These are phyloP conservation scores for Boletales sp. DNA, from an alignment of 768 basidiomycete genomes.

Conservation along the genomic window DNA sequence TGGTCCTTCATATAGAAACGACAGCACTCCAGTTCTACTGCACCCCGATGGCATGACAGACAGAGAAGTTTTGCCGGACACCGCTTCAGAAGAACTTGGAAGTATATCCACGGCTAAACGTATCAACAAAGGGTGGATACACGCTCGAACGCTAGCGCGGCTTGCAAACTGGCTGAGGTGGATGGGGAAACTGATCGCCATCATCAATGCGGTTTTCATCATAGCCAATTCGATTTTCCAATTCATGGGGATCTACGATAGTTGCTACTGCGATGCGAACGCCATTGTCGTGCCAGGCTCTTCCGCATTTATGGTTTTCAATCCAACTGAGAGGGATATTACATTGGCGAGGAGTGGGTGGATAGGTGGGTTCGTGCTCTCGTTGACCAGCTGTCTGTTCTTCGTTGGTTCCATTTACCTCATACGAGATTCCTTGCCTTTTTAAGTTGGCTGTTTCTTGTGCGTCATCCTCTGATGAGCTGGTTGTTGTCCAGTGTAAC, in stretches of 20 bases:
- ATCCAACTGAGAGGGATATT: slow-evolving; percentile 13
- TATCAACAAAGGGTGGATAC: no score
- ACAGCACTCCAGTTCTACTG: no score
- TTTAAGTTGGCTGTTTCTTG: no score
- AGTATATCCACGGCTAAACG: no score
- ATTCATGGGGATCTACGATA: slow-evolving; percentile 22
- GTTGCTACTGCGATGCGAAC: slow-evolving; percentile 31
- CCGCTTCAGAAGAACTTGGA: neutral
- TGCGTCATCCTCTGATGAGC: no score
- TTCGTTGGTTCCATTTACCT: slow-evolving; percentile 31
- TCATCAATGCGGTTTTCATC: slow-evolving; percentile 24
- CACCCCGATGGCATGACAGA: no score
- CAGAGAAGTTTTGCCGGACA: neutral
- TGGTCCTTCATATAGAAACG: no score
- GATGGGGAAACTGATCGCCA: slow-evolving; percentile 26
- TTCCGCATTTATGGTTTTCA: slow-evolving; percentile 32
- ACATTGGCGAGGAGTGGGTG: slow-evolving; percentile 29
- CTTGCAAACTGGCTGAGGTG: slow-evolving; percentile 20
- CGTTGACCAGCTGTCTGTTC: slow-evolving; percentile 16
- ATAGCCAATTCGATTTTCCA: slow-evolving; percentile 28
- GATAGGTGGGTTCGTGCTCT: slow-evolving; percentile 35
- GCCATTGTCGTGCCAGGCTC: slow-evolving; percentile 10
- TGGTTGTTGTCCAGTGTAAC: no score
- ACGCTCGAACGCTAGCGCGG: no score
- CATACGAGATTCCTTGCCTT: slow-evolving; percentile 19